Base-by-base conservation (phyloP, 2,329 filamentous ascomycete species). In the Hypoxylon sp. region DNA sequence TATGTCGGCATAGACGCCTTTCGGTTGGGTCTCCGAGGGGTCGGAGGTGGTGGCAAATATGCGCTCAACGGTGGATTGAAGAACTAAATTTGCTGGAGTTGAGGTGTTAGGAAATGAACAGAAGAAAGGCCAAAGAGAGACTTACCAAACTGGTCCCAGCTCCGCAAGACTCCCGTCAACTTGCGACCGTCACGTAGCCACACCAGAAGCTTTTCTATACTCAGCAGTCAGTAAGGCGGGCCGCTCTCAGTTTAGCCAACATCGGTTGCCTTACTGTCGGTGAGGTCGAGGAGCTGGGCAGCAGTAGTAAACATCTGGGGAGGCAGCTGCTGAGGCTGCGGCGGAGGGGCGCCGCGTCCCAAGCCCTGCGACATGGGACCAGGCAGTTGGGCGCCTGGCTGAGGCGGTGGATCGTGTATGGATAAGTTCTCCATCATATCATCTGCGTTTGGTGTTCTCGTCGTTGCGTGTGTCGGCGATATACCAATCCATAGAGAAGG, bases 271-370 rank as follows among this genome's bases (percentile, higher is more conserved):
- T 83, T 88, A 98, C 95, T 99, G 82, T 99, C 96, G 73, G 96
- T 98, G 75, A 99, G 85, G 78, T 99, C 96, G 63, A 99, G 84
- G 63, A 99, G 84, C 83, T 98, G 96, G 57, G 96, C 94, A 30
- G 96, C 96, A 30, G 96, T 99, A 16, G 96, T 97, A 82, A 99
- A 99, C 91, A 98, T 97, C 83, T 99, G 95, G 64, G 94, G 94
- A 12, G 92, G 92, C 38, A 95, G 83, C 79, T 93, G 91, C 68
- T 84, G 80, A 49, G 83, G 81, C 58, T 82, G 78, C 51, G 87
- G 85, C 28, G 73, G 74, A 66, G 68, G 73, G 59, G 69, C 73
- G 32, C 68, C 69, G 16, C 57, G 67, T 18, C 74, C 76, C 32
- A 76, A 67, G 28, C 73, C 73, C 61, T 74, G 76, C 18, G 74